phyloP scores from a whole-genome alignment of 1,139 yeast species.

The Candida gigantensis region DNA sequence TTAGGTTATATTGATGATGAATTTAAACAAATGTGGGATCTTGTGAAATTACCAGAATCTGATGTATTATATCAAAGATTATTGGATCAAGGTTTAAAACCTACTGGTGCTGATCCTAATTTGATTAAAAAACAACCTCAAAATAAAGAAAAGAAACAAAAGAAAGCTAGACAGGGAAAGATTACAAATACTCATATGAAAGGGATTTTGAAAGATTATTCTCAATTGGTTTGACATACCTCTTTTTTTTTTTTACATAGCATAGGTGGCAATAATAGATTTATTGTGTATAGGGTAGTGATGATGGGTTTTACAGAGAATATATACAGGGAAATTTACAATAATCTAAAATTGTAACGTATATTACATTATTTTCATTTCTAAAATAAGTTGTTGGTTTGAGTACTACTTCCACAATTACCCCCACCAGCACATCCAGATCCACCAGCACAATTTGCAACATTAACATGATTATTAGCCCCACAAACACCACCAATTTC shows the following conservation, averaged over 20 bases:
- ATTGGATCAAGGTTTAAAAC: conserved; percentile 84
- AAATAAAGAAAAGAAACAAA: conserved; percentile 70
- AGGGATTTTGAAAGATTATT: conserved; percentile 88
- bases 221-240: conserved; percentile 41
- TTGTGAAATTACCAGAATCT: conserved; percentile 75
- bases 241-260: too few relatives aligned
- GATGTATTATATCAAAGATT: conserved; percentile 75
- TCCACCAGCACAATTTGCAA: conserved; percentile 2
- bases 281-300: too few relatives aligned
- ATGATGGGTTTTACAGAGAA: too few relatives aligned
- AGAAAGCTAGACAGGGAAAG: conserved; percentile 90
- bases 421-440: neutral
- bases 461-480: neutral
- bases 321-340: neutral
- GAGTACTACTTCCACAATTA: neutral
- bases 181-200: conserved; percentile 95
- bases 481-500: conserved; percentile 8
- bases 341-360: too few relatives aligned
- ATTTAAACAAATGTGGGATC: conserved; percentile 78
- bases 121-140: conserved; percentile 69
- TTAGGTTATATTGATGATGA: conserved; percentile 79
- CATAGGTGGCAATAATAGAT: too few relatives aligned
- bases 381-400: too few relatives aligned
- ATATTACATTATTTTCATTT: too few relatives aligned
- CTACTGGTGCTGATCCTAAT: conserved; percentile 97